A percentile compares a stretch with the other conserved stretches of the same genome.
These are phyloP conservation scores for Trichoderma polysporum DNA, from an alignment of 2,329 filamentous ascomycete genomes.

Conservation along the genomic window DNA sequence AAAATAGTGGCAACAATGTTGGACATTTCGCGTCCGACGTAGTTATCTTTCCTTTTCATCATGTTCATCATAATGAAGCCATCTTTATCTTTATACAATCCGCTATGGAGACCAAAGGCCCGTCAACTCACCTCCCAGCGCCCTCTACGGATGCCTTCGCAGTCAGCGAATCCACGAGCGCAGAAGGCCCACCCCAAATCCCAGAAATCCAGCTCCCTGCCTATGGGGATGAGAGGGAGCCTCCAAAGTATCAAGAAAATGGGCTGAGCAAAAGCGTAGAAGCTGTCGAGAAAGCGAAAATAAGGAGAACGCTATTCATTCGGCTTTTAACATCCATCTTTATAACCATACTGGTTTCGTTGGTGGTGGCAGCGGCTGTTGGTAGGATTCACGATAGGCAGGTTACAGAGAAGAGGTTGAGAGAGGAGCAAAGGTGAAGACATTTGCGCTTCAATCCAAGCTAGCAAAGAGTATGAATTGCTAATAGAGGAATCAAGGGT, in stretches of 20 bases:
- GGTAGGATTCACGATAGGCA: slow-evolving; percentile 22
- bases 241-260: slow-evolving; percentile 23
- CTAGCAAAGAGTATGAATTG: not conserved
- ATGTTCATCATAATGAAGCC: not conserved
- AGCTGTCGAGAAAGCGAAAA: slow-evolving; percentile 15
- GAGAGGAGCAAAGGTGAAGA: not conserved
- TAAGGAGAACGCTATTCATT: slow-evolving; percentile 25
- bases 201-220: slow-evolving; percentile 23
- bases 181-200: slow-evolving; percentile 21
- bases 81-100: not conserved
- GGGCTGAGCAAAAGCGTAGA: not conserved
- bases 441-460: not conserved
- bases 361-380: slow-evolving; percentile 29
- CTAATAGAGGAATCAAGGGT: not conserved
- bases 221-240: slow-evolving; percentile 25
- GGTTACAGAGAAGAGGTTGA: not conserved
- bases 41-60: not conserved
- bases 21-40: not conserved
- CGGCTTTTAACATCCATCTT: slow-evolving; percentile 28
- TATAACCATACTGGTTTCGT: slow-evolving; percentile 27
- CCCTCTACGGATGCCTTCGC: slow-evolving; percentile 13
- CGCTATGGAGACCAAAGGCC: slow-evolving; percentile 22
- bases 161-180: slow-evolving; percentile 17
- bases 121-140: slow-evolving; percentile 19
- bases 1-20: not conserved